Conservation (phyloP, 192 early-diverging fungal species). For the Entomortierella parvispora region DNA sequence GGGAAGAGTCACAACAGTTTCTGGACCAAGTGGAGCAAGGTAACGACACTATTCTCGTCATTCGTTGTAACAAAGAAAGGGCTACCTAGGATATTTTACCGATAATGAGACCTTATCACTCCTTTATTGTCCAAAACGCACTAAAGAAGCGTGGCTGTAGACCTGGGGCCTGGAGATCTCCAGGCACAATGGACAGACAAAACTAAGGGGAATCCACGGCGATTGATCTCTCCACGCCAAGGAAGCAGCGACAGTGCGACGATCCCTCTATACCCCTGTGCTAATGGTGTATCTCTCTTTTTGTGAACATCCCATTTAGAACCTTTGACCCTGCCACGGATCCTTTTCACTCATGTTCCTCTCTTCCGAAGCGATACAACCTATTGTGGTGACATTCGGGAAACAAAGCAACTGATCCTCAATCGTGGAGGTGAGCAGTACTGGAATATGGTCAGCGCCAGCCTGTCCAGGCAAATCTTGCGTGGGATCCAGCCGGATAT, state of each 20-base stretch:
- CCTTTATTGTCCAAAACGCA: too few species aligned
- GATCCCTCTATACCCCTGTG: too few species aligned
- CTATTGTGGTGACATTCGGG: constrained; percentile 76
- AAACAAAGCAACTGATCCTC: constrained; percentile 54
- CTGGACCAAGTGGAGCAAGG: constrained; percentile 56
- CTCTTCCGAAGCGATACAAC: constrained; percentile 74
- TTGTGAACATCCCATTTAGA: constrained; percentile 16
- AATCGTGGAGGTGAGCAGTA: constrained; percentile 87
- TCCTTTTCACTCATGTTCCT: constrained; percentile 91
- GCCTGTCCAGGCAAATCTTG: constrained; percentile 69
- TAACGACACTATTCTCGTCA: constrained; percentile 17
- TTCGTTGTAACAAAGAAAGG: too few species aligned
- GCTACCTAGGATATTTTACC: too few species aligned
- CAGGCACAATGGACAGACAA: too few species aligned
- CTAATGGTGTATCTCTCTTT: too few species aligned
- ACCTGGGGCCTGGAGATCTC: too few species aligned
- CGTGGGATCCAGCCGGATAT: constrained; percentile 66
- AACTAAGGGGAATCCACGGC: too few species aligned
- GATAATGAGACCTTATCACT: too few species aligned
- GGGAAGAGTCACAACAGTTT: constrained; percentile 62
- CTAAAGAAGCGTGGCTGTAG: too few species aligned
- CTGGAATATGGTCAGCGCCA: constrained; percentile 78
- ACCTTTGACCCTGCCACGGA: constrained; percentile 51
- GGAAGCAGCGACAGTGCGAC: too few species aligned
- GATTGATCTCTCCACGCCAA: too few species aligned